A percentile compares a stretch with the other conserved stretches of the same genome.
Conservation (phyloP, 768 basidiomycete species). For the Termitomyces sp. region DNA sequence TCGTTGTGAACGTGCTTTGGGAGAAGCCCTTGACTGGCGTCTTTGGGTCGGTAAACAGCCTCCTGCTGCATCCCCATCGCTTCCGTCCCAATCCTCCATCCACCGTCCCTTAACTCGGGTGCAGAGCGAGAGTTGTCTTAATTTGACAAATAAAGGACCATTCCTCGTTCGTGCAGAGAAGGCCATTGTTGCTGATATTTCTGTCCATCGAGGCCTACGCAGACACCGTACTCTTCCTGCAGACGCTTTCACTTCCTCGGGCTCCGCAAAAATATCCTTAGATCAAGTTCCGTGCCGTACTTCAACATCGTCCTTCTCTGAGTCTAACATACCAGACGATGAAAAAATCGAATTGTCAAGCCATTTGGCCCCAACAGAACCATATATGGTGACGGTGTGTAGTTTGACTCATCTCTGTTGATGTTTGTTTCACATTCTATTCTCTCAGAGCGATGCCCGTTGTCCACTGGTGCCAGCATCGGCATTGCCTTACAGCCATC, state of each 20-base stretch:
- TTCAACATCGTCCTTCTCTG: not conserved
- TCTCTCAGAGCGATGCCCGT: not conserved
- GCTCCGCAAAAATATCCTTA: not conserved
- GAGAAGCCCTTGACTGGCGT: constrained; percentile 84
- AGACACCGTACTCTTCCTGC: constrained; percentile 39
- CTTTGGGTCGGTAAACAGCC: constrained; percentile 83
- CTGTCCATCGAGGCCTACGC: constrained; percentile 23
- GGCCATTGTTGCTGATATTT: not conserved
- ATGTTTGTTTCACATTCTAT: not conserved
- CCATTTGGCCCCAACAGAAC: constrained; percentile 2
- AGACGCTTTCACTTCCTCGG: constrained; percentile 16
- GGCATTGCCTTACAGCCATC: not conserved
- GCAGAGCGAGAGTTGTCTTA: constrained; percentile 43
- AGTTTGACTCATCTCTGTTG: not conserved
- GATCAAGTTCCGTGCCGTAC: constrained; percentile 5
- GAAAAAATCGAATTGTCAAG: constrained; percentile 1
- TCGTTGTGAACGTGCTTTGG: constrained; percentile 82
- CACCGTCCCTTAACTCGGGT: constrained; percentile 39
- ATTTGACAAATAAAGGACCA: constrained; percentile 10
- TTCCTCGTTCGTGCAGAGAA: constrained; percentile 20
- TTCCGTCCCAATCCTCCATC: constrained; percentile 14
- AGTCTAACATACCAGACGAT: not conserved
- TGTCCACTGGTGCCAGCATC: not conserved
- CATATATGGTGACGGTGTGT: constrained; percentile 1
- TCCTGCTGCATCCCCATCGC: constrained; percentile 15